Conservation (phyloP, 2,329 filamentous ascomycete species). For the Drechslerella coelobrocha region DNA sequence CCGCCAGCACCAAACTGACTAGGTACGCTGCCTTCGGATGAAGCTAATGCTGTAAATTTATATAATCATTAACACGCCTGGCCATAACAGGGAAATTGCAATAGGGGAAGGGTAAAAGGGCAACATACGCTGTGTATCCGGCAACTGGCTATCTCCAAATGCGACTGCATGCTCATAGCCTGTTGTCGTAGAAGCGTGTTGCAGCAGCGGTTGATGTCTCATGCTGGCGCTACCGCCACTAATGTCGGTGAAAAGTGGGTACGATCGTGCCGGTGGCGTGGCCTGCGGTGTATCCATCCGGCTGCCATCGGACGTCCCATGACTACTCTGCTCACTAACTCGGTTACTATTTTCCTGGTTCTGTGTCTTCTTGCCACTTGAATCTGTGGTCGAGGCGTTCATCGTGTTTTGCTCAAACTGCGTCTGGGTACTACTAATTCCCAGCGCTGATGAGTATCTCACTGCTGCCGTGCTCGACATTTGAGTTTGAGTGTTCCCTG, state of each 20-base stretch:
- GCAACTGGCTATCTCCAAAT: slow-evolving; percentile 66
- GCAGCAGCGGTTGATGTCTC: slow-evolving; percentile 27
- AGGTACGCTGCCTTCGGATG: slow-evolving; percentile 49
- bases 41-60: slow-evolving; percentile 38
- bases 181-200: slow-evolving; percentile 43
- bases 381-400: slow-evolving; percentile 85
- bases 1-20: slow-evolving; percentile 43
- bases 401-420: slow-evolving; percentile 71
- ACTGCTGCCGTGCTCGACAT: slow-evolving; percentile 47
- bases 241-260: slow-evolving; percentile 17
- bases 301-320: slow-evolving; percentile 65
- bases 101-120: slow-evolving; percentile 52
- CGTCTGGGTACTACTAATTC: slow-evolving; percentile 64
- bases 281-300: slow-evolving; percentile 44
- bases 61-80: slow-evolving; percentile 44
- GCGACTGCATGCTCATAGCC: slow-evolving; percentile 40
- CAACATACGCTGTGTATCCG: slow-evolving; percentile 68
- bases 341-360: slow-evolving; percentile 38
- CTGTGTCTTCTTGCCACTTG: slow-evolving; percentile 76
- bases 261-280: slow-evolving; percentile 34
- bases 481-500: slow-evolving; percentile 24
- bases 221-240: slow-evolving; percentile 17
- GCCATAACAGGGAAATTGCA: slow-evolving; percentile 54
- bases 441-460: slow-evolving; percentile 48
- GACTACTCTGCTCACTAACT: slow-evolving; percentile 2